These are phyloP conservation scores for Phytophthora pisi DNA, from an alignment of 352 stramenopile genomes.

Conservation along the genomic window DNA sequence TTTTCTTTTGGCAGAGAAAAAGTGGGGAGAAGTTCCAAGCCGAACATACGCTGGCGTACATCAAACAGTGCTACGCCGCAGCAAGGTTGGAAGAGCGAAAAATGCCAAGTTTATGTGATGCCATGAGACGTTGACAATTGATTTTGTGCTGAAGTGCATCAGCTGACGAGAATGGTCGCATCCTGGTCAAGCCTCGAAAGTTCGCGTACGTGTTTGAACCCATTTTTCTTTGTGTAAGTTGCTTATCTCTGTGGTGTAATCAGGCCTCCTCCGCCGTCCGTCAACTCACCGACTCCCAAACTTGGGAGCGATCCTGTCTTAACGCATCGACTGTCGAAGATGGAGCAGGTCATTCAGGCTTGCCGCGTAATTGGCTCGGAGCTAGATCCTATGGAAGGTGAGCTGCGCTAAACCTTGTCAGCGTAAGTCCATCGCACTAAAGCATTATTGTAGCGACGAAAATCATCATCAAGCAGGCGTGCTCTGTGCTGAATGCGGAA, in stretches of 20 bases:
- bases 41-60: conserved; percentile 81
- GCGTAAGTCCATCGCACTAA: not conserved
- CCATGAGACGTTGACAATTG: not conserved
- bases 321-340: conserved; percentile 59
- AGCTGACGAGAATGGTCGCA: conserved; percentile 83
- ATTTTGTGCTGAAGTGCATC: conserved; percentile 51
- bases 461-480: conserved; percentile 89
- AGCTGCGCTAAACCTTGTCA: not conserved
- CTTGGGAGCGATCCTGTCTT: conserved; percentile 47
- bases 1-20: conserved; percentile 33
- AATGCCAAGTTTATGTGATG: not conserved
- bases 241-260: not conserved
- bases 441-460: conserved; percentile 57
- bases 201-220: conserved; percentile 45
- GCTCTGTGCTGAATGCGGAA: conserved; percentile 88
- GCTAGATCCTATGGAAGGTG: conserved; percentile 77
- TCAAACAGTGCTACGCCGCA: conserved; percentile 89
- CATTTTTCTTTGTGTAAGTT: not conserved
- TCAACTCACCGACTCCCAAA: conserved; percentile 5
- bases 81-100: conserved; percentile 49
- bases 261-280: conserved; percentile 9
- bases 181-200: conserved; percentile 72
- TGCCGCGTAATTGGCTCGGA: conserved; percentile 83
- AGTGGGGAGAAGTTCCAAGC: conserved; percentile 74
- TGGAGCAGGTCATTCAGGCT: conserved; percentile 84